Percentiles rank a stretch among this genome's conserved stretches.
These are phyloP conservation scores for Panaeolus cyanescens DNA, from an alignment of 768 basidiomycete species.

Conservation along the genomic window DNA sequence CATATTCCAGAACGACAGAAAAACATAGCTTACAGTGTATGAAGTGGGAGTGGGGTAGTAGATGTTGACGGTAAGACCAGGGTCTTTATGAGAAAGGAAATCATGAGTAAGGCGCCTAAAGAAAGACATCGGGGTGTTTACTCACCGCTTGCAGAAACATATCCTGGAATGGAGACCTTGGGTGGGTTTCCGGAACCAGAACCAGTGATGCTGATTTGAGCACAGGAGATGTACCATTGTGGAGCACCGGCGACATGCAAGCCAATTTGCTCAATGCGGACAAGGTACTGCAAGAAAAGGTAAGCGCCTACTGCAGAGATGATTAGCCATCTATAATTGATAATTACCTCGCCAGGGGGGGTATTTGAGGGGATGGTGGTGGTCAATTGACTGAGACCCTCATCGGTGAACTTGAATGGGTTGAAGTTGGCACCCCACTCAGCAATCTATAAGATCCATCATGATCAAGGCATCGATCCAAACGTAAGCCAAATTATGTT, in stretches of 20 bases:
- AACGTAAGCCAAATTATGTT: background rate
- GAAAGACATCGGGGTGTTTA: background rate
- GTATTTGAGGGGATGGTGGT: constrained; percentile 42
- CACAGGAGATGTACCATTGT: constrained; percentile 51
- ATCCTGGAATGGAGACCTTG: constrained; percentile 53
- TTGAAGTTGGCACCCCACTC: constrained; percentile 42
- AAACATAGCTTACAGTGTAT: constrained; percentile 25
- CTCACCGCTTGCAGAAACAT: constrained; percentile 38
- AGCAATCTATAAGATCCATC: constrained; percentile 31
- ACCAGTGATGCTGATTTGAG: constrained; percentile 45
- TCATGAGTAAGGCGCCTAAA: background rate
- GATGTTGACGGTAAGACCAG: constrained; percentile 44
- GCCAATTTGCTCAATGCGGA: constrained; percentile 49
- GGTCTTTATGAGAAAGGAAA: constrained; percentile 24
- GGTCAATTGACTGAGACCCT: constrained; percentile 32
- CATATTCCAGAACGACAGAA: too few relatives aligned
- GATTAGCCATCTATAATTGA: background rate
- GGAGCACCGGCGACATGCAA: constrained; percentile 47
- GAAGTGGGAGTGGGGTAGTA: constrained; percentile 37
- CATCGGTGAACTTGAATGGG: constrained; percentile 37
- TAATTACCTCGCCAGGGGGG: constrained; percentile 42
- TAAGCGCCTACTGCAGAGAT: background rate
- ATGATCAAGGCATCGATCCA: constrained; percentile 18
- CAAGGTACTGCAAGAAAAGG: constrained; percentile 33
- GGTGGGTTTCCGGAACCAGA: constrained; percentile 44